Evolutionary conservation across 345 rosid genomes (phyloP), one percentile per base, ranked within the genome.

Genomic region (Sisymbrium irio): DNA sequence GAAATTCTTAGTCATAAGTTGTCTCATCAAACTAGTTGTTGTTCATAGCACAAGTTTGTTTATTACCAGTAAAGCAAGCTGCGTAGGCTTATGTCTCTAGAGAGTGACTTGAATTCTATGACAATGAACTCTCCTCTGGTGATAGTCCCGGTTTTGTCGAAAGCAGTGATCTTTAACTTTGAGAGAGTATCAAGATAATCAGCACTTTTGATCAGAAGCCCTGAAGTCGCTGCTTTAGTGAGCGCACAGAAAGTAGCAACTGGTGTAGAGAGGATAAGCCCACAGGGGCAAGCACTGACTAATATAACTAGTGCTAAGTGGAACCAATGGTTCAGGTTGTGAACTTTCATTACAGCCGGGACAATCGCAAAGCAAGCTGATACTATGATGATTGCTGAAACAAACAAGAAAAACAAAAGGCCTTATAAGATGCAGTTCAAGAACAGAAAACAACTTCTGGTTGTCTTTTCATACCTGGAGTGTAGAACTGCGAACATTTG

Each of bases 231-330:
- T 0, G 99, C 97, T 70, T 85, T 84, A 35, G 94, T 83, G 32
- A 95, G 96, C 13, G 96, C 97, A 77, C 99, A 95, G 78, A 88
- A 95, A 6, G 89, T 92, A 49, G 88, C 98, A 59, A 92, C 91
- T 11, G 99, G 99, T 36, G 99, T 95, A 27, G 99, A 95, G 54
- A 95, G 88, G 57, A 95, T 79, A n/a, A 95, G 90, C 1, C 91
- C 94, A 70, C 99, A 95, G 1, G 98, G 99, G 56, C 99, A 95
- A 61, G 90, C 96, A 50, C 97, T 92, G 22, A 95, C 99, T 70
- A 95, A 65, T 40, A 90, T 86, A 19, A 95, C 99, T 62, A 95
- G 36, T 47, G 98, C 94, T 60, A 95, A 79, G 63, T 83, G 86
- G 49, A 95, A 76, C 97, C 97, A 92, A 13, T 84, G 81, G 7